Base-by-base conservation (phyloP, 495 filamentous ascomycete genomes). In the Usnea hakonensis region DNA sequence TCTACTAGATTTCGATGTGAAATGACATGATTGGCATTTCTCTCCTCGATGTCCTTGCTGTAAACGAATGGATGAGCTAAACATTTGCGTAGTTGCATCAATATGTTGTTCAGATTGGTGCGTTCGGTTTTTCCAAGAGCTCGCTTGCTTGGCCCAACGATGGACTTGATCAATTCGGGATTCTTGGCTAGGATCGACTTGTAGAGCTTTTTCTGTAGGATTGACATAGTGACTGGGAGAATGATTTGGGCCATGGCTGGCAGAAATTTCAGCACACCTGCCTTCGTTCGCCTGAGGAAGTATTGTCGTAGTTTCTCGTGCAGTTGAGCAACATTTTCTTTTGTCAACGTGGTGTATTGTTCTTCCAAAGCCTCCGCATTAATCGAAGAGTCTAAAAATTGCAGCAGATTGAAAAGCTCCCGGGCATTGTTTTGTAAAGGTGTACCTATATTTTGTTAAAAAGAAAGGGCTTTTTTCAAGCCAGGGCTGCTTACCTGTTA, bases 51-150 rank as follows among this genome's bases (percentile, higher is more conserved):
- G 3, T 85, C 85, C 50, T 77, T 72, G 73, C 83, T 97, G 76
- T 96, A 99, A 33, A 97, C 83, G 68, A 96, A 99, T 2, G 94
- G 95, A 73, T 99, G 94, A 64, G 91, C 93, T 9, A 99, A 80
- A 65, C 90, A 95, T 71, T 97, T 97, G 3, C 94, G 87, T 16
- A 99, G 82, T 71, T 97, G 93, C 83, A 96, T 90, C 32, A 99
- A 77, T 38, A 97, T 96, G 66, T 97, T 99, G 75, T 84, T 94
- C 56, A 99, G 70, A 60, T 84, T 92, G 26, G 87, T 85, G 2
- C 85, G 79, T 59, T 98, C 94, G 4, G 74, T 75, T 21, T 82
- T 75, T 64, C 87, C 88, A 33, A 89, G 57, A 3, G 68, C 55
- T 36, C 70, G 64, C 16, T 68, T 69, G 30, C 73, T 74, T 63